phyloP scores from a whole-genome alignment of 78 protist species.

The Dictyostelium citrinum region DNA sequence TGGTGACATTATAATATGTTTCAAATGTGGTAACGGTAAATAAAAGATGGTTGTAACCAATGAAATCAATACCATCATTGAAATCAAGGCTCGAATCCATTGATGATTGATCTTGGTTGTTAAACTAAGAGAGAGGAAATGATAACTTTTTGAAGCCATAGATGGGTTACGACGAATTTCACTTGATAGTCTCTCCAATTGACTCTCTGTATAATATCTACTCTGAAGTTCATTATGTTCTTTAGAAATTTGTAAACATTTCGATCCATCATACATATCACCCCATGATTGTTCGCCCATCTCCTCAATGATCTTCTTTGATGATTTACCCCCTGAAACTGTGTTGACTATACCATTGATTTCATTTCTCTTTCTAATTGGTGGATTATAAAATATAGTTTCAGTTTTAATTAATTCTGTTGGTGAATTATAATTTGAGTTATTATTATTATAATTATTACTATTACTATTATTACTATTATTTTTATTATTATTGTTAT shows the following conservation, averaged over 20 bases:
- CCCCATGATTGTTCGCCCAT: background rate
- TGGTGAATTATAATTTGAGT: background rate
- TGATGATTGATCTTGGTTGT: constrained; percentile 28
- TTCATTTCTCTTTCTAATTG: background rate
- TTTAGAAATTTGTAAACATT: background rate
- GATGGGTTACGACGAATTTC: constrained; percentile 53
- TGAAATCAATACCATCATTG: background rate
- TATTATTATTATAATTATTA: too few species aligned
- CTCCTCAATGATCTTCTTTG: background rate
- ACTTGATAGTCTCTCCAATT: constrained; percentile 27
- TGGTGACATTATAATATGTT: background rate
- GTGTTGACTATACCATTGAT: background rate
- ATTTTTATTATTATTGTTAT: too few species aligned
- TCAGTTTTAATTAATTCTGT: background rate
- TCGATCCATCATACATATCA: background rate
- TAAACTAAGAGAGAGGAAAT: constrained; percentile 10
- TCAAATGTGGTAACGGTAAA: constrained; percentile 9
- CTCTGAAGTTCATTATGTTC: background rate
- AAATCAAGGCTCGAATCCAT: background rate
- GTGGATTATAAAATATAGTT: constrained; percentile 20
- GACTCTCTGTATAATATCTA: background rate
- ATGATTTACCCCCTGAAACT: background rate
- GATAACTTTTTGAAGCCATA: constrained; percentile 18
- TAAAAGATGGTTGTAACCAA: background rate
- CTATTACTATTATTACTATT: too few species aligned